Evolutionary conservation across 768 basidiomycete species (phyloP), one percentile per base, ranked within the genome.

Genomic region (Tephrocybe sp.): DNA sequence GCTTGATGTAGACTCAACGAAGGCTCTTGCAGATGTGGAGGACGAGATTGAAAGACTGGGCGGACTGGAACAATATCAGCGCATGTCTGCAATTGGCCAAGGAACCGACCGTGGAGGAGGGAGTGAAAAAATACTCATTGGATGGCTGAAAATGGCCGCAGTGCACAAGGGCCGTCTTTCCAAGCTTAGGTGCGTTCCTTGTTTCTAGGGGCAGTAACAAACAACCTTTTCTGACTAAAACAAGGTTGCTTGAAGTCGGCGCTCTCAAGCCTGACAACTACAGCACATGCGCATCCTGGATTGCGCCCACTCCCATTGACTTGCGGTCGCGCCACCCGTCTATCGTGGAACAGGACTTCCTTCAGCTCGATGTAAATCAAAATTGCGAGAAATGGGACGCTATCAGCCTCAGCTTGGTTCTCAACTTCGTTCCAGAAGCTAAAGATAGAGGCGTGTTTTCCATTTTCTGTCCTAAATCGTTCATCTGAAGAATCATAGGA

Each of bases 251-350:
- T 4, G 93, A 97, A 70, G 88, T 95, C 1, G 93, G 94, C 0
- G 93, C 94, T 11, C 73, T 97, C 39, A 84, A 80, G 54, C 90
- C 88, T 9, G 86, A 91, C 59, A 97, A 95, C 66, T 94, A 88
- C 62, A 71, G 67, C 5, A 68, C 75, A 4, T 87, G 83, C 53
- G 65, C 73, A 9, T 68, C 78, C 1, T 96, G 93, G 92, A 83
- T 97, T 45, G 73, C 81, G 15, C 76, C 75, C 24, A 81, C 76
- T 0, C 84, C 92, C 0, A 92, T 96, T 56, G 94, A 97, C 63
- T 71, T 97, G 53, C 85, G 81, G 56, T 89, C 93, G 9, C 81
- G 86, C 39, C 92, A 96, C 66, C 87, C 93, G 0, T 67, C 73
- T 32, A 95, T 97, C 23, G 21, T 73, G n/a, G 85, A 95, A 64